Conservation (phyloP, 1,139 yeast genomes). For the Ogataea hybrid region DNA sequence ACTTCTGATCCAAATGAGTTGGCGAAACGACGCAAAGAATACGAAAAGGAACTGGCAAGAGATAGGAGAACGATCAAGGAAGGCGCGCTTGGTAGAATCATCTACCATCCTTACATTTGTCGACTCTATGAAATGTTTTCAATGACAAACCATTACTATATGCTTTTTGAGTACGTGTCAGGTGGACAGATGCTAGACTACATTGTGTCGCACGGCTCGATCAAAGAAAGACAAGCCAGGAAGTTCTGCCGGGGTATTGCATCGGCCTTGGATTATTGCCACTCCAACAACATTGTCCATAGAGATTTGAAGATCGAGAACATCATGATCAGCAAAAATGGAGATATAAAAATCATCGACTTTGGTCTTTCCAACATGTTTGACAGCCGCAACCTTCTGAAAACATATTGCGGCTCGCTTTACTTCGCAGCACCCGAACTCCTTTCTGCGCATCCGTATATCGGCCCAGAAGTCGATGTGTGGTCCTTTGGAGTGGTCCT, state of each 20-base stretch:
- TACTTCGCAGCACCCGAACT: slow-evolving; percentile 99
- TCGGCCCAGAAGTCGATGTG: slow-evolving; percentile 96
- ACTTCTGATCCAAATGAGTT: slow-evolving; percentile 55
- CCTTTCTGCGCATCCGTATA: slow-evolving; percentile 85
- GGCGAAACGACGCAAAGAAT: slow-evolving; percentile 64
- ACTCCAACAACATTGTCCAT: slow-evolving; percentile 90
- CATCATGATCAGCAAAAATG: slow-evolving; percentile 89
- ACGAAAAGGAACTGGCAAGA: slow-evolving; percentile 84
- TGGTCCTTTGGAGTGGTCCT: slow-evolving; percentile 98
- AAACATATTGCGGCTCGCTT: slow-evolving; percentile 95
- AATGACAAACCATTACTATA: slow-evolving; percentile 95
- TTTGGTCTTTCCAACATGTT: slow-evolving; percentile 92
- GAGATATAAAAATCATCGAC: slow-evolving; percentile 94
- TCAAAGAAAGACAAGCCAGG: slow-evolving; percentile 92
- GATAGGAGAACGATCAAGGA: slow-evolving; percentile 93
- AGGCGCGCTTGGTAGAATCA: slow-evolving; percentile 86
- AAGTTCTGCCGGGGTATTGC: slow-evolving; percentile 97
- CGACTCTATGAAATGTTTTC: slow-evolving; percentile 91
- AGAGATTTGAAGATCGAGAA: slow-evolving; percentile 96
- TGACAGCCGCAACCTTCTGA: slow-evolving; percentile 67
- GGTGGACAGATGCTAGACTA: slow-evolving; percentile 99
- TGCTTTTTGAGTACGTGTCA: slow-evolving; percentile 94
- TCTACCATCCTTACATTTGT: slow-evolving; percentile 92
- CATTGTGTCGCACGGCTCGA: slow-evolving; percentile 93
- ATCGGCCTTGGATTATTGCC: slow-evolving; percentile 91